Conservation (phyloP, 768 basidiomycete genomes). For the Galerina sulciceps region DNA sequence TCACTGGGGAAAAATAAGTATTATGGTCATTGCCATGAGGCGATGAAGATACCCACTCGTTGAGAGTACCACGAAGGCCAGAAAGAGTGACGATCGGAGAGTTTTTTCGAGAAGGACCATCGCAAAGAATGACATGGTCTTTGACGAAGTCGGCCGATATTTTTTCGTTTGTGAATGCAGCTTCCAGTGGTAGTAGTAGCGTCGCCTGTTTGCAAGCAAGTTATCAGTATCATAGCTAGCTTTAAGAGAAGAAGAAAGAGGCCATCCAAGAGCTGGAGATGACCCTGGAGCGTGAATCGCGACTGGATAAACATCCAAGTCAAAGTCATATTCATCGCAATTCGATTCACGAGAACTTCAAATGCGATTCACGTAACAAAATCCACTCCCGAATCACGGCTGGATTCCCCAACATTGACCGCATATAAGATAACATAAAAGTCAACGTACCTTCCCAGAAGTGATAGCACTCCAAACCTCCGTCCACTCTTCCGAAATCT, state of each 20-base stretch:
- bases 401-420: too few species aligned
- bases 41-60: slow-evolving; percentile 48
- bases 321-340: too few species aligned
- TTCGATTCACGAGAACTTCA: too few species aligned
- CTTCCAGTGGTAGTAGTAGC: slow-evolving; percentile 76
- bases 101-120: slow-evolving; percentile 48
- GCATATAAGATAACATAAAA: neutral
- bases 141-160: slow-evolving; percentile 78
- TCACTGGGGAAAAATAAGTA: slow-evolving; percentile 31
- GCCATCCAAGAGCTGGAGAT: too few species aligned
- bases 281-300: too few species aligned
- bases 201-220: slow-evolving; percentile 58
- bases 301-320: too few species aligned
- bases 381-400: too few species aligned
- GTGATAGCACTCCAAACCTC: slow-evolving; percentile 70
- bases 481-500: slow-evolving; percentile 66
- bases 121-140: slow-evolving; percentile 80
- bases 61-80: slow-evolving; percentile 76
- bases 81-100: slow-evolving; percentile 77
- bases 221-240: neutral
- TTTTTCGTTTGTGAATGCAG: slow-evolving; percentile 50
- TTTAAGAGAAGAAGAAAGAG: too few species aligned
- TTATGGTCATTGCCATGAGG: neutral
- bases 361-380: too few species aligned
- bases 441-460: slow-evolving; percentile 61